Evolutionary conservation across 1,139 yeast species (phyloP).

Genomic region (Magnusiomyces paraingens): DNA sequence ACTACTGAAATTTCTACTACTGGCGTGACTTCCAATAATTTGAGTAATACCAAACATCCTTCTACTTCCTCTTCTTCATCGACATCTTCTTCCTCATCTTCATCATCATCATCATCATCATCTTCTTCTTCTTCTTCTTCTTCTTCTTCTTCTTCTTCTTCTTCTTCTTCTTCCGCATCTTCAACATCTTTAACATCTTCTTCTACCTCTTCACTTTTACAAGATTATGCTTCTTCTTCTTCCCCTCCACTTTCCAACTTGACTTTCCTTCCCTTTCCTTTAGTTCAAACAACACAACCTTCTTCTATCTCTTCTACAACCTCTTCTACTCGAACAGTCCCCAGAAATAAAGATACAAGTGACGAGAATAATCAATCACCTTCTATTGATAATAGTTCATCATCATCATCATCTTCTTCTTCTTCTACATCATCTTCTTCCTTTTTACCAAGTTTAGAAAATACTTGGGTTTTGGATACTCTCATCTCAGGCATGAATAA

Average conservation of each 20-base stretch:
- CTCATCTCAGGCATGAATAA: too few relatives aligned
- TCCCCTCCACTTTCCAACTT: constrained; percentile 24
- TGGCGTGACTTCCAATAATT: not conserved
- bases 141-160: constrained; percentile 19
- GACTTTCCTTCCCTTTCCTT: constrained; percentile 23
- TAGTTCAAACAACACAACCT: constrained; percentile 18
- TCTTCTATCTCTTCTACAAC: constrained; percentile 23
- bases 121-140: constrained; percentile 5
- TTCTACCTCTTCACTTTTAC: not conserved
- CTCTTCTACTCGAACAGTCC: constrained; percentile 48
- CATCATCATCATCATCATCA: not conserved
- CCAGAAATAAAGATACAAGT: constrained; percentile 39
- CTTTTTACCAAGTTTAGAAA: constrained; percentile 28
- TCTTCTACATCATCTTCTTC: constrained; percentile 38
- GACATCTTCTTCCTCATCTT: too few relatives aligned
- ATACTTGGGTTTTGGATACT: too few relatives aligned
- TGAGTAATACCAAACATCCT: not conserved
- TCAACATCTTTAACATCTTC: not conserved
- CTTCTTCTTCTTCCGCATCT: not conserved
- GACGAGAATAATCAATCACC: not conserved
- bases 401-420: constrained; percentile 35
- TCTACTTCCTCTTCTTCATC: not conserved
- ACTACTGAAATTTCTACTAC: not conserved
- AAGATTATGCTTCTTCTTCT: constrained; percentile 2
- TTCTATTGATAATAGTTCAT: constrained; percentile 48